Evolutionary conservation across 768 basidiomycete species (phyloP), one percentile per base, ranked within the genome.

Genomic region (Mrakia hoshinonis): DNA sequence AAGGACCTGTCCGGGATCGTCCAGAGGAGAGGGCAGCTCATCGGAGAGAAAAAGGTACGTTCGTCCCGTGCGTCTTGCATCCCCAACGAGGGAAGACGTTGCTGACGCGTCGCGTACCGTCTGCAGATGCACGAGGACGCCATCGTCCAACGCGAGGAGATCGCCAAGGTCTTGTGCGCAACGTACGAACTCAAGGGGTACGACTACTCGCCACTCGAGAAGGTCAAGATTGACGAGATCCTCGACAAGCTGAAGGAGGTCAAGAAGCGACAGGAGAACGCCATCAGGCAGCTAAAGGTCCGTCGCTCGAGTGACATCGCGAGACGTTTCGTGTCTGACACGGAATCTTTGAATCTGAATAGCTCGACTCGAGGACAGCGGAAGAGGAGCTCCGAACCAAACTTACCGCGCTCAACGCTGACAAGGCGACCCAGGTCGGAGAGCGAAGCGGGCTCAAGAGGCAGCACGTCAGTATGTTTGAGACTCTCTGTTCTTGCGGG

Each of bases 181-280:
- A 86, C 86, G 74, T 82, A 89, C 75, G 83, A 84, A 11, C 87
- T 97, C 75, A 85, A 86, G 63, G 91, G 90, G 0, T 92, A 85
- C 77, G 86, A 85, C 66, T 83, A 86, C 62, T 83, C 86, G 0
- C 87, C 87, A 1, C 82, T 93, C 46, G 87, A 88, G 63, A 83
- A 86, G 49, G 85, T 86, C 49, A 85, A 91, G 77, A 83, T 92
- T 24, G 78, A 83, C 36, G 88, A 91, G 55, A 94, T 96, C 77
- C 82, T 87, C 31, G 81, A 86, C 11, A 85, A 84, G 63, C 80
- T 96, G 2, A 81, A 80, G 4, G 87, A 89, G 31, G 78, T 88
- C 5, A 86, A 87, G 69, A 82, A 84, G 46, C 84, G 83, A 73
- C 87, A 89, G 73, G 85, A 82, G n/a, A 75, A 79, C 4, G 74